A percentile compares a stretch with the other conserved stretches of the same genome.
Evolutionary conservation across 2,329 filamentous ascomycete genomes (phyloP).

Genomic region (Uncinocarpus reesii): DNA sequence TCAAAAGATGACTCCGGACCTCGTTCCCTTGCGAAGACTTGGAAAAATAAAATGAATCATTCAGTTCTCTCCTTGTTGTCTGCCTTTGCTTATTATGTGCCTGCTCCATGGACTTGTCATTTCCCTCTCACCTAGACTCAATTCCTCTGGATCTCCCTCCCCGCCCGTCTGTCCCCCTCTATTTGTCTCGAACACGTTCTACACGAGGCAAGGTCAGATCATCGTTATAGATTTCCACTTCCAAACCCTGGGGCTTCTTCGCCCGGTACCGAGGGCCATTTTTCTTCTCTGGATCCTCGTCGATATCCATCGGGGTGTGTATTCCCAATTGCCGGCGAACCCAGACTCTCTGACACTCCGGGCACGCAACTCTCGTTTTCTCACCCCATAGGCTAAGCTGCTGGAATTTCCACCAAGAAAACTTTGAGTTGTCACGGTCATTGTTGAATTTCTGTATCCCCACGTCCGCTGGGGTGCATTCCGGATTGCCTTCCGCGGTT

Average conservation of each 20-base stretch:
- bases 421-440: not conserved
- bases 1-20: no score
- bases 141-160: no score
- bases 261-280: not conserved
- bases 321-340: not conserved
- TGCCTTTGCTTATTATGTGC: no score
- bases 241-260: not conserved
- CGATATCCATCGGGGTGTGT: not conserved
- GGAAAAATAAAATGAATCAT: no score
- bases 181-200: not conserved
- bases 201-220: not conserved
- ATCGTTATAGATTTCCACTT: not conserved
- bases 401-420: conserved; percentile 9
- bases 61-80: no score
- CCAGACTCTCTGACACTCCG: not conserved
- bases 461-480: not conserved
- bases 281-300: not conserved
- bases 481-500: not conserved
- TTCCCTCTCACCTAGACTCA: no score
- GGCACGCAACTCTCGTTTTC: not conserved
- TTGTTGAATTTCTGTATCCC: not conserved
- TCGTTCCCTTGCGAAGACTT: no score
- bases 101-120: no score
- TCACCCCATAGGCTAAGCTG: not conserved
- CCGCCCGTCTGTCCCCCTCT: no score